Base-by-base conservation (phyloP, 2,329 filamentous ascomycete species). In the Xenoacremonium recifei region DNA sequence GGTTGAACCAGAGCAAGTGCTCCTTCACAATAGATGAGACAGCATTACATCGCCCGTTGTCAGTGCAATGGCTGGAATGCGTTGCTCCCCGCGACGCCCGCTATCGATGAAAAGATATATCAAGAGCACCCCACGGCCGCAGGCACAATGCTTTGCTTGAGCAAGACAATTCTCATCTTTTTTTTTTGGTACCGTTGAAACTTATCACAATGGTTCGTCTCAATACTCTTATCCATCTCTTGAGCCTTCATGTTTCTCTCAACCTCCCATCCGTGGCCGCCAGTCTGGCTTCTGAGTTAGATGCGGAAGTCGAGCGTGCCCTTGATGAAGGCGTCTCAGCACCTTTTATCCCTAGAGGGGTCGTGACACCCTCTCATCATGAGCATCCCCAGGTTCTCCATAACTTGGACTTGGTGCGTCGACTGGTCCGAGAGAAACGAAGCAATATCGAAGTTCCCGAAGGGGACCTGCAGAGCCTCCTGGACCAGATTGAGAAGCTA, bases 61-160 rank as follows among this genome's bases (percentile, higher is more conserved):
- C 21, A 21, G 25, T 36, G 30, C 42, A 35, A 50, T 53, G 36
- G 10, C 45, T 58, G 62, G 62, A 64, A 65, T 64, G 62, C 45
- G 57, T 62, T 60, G 57, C 61, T 63, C 57, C 55, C 33, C 47
- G 44, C 54, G 48, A 62, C 61, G 30, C 20, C 23, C 34, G 39
- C 16, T 13, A 31, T 19, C 21, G 31, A 32, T 39, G 36, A 25
- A 31, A 40, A 40, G 18, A 42, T 42, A 53, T 53, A 53, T 52
- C 33, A 45, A 31, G 33, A 35, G 34, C 44, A 37, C 19, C n/a
- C n/a, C 31, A 20, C 10, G 37, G 39, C 32, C 10, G 21, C 29
- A n/a, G 21, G 21, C n/a, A 27, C 20, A 35, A 36, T 37, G 12
- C 4, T 21, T 21, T 19, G 16, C 32, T 18, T 21, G 31, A 35